phyloP scores from a whole-genome alignment of 305 asterid genomes.

The Solanum hybrid region DNA sequence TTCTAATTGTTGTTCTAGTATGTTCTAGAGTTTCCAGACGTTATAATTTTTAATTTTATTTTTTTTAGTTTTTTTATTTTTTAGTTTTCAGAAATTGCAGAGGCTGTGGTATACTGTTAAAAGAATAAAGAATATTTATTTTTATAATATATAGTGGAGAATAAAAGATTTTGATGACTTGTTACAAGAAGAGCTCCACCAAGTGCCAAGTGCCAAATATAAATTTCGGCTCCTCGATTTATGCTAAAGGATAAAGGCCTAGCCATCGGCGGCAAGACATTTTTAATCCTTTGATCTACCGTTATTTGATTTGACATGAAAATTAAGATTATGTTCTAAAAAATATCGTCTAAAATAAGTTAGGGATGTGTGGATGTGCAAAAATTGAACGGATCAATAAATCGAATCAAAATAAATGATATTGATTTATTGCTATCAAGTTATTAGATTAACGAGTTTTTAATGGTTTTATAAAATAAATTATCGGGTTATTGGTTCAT shows the following conservation, averaged over 20 bases:
- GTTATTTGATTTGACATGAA: too few species aligned
- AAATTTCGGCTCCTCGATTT: neutral
- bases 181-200: neutral
- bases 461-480: too few species aligned
- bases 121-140: neutral
- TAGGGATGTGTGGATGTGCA: too few species aligned
- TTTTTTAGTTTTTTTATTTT: neutral
- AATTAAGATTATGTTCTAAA: accelerated
- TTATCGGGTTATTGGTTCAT: too few species aligned
- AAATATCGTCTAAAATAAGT: too few species aligned
- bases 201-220: neutral
- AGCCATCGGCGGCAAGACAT: neutral
- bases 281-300: neutral
- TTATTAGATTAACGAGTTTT: too few species aligned
- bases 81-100: neutral
- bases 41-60: neutral
- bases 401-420: too few species aligned
- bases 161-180: neutral
- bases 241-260: neutral
- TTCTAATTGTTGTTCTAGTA: conserved; percentile 6
- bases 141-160: neutral
- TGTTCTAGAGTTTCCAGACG: neutral
- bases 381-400: too few species aligned
- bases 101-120: neutral
- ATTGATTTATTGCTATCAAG: too few species aligned